These are phyloP conservation scores for Ceratocystis diversiconidia DNA, from an alignment of 2,329 filamentous ascomycete genomes.

Conservation along the genomic window DNA sequence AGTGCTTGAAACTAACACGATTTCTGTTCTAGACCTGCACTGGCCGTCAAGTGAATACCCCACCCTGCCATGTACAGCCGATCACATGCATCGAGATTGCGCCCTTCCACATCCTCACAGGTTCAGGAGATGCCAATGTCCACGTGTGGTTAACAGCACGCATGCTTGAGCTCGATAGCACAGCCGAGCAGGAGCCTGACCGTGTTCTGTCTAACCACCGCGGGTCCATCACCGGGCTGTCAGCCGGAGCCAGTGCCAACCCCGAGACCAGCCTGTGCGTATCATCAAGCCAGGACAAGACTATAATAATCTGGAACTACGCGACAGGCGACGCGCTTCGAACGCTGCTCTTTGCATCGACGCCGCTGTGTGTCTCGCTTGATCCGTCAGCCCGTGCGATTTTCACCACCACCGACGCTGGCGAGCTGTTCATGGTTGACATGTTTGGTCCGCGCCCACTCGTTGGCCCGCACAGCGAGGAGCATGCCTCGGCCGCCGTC, in stretches of 20 bases:
- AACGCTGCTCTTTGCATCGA: conserved; percentile 65
- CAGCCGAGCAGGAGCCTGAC: conserved; percentile 51
- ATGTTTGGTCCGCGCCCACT: conserved; percentile 45
- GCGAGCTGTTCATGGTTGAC: conserved; percentile 65
- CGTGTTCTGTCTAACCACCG: conserved; percentile 67
- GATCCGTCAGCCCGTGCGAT: conserved; percentile 75
- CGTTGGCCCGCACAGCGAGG: conserved; percentile 38
- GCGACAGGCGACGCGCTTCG: conserved; percentile 60
- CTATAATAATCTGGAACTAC: conserved; percentile 88
- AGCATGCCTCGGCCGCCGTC: conserved; percentile 42
- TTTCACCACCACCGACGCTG: conserved; percentile 68
- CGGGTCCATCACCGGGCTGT: conserved; percentile 53
- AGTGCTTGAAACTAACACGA: conserved; percentile 8
- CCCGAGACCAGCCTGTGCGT: conserved; percentile 65
- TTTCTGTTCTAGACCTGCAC: conserved; percentile 45
- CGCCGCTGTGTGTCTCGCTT: conserved; percentile 56
- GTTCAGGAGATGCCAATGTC: conserved; percentile 74
- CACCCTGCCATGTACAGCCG: conserved; percentile 63
- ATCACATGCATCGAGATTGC: conserved; percentile 63
- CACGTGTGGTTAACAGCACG: conserved; percentile 78
- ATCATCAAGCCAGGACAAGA: conserved; percentile 73
- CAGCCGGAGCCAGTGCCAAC: conserved; percentile 50
- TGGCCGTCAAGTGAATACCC: conserved; percentile 61
- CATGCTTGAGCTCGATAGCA: conserved; percentile 48
- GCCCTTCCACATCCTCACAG: conserved; percentile 59